These are phyloP conservation scores for Amanita inopinata DNA, from an alignment of 768 basidiomycete genomes.

Conservation along the genomic window DNA sequence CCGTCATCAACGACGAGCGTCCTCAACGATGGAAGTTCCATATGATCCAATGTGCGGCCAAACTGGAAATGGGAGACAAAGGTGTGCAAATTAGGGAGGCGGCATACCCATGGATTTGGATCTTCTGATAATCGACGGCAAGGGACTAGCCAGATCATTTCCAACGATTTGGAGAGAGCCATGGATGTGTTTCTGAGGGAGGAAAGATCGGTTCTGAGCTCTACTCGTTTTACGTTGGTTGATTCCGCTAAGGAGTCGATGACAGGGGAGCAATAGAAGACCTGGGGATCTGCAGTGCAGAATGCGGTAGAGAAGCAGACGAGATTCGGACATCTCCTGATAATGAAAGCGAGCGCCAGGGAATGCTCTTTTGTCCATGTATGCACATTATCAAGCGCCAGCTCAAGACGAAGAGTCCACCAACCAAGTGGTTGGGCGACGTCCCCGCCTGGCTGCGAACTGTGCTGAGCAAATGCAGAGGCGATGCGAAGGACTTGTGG, in stretches of 20 bases:
- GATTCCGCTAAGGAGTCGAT: constrained; percentile 9
- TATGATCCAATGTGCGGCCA: constrained; percentile 7
- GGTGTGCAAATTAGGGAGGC: constrained; percentile 16
- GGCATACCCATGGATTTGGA: constrained; percentile 4
- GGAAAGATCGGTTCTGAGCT: constrained; percentile 12
- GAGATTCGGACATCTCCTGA: constrained; percentile 17
- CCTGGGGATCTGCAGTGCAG: constrained; percentile 11
- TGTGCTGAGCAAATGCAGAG: constrained; percentile 8
- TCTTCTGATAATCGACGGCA: not conserved
- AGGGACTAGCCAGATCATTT: constrained; percentile 18
- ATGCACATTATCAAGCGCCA: constrained; percentile 16
- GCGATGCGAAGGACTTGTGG: constrained; percentile 14
- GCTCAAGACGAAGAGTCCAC: constrained; percentile 18
- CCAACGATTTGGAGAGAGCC: constrained; percentile 10
- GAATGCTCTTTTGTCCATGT: constrained; percentile 15
- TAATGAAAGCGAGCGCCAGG: constrained; percentile 14
- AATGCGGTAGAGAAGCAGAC: constrained; percentile 17
- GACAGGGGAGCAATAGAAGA: constrained; percentile 8
- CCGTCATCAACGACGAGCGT: not conserved
- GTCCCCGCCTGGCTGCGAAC: not conserved
- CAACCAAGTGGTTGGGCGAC: constrained; percentile 6
- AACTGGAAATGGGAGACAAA: constrained; percentile 11
- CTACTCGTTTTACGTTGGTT: constrained; percentile 15
- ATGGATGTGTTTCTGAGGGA: constrained; percentile 9
- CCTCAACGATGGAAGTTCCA: constrained; percentile 11